Evolutionary conservation across 306 rosid species (phyloP), one percentile per base, ranked within the genome.

Genomic region (Fragaria vesca): DNA sequence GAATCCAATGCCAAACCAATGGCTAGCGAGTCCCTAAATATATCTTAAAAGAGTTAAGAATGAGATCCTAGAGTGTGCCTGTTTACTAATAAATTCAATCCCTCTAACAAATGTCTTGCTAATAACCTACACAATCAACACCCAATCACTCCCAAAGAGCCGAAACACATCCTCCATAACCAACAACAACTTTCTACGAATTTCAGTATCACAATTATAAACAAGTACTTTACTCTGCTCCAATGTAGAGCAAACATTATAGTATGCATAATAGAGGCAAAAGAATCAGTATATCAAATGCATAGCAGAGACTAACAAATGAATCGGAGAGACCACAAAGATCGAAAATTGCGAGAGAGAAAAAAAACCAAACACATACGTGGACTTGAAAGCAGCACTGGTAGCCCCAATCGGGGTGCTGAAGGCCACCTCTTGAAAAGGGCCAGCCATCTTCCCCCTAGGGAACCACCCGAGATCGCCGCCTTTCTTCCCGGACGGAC

Each of bases 391-490:
- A 43, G 97, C 90, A 65, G 93, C 89, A 83, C 97, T 92, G 11
- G 98, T 92, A 50, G 82, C 98, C 71, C 97, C 97, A 75, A 95
- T 57, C 57, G 80, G 61, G 11, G 98, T 95, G 86, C 13, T 78
- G 82, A 95, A 95, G 54, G 97, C 98, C 81, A 95, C 98, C 4
- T 95, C 98, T 71, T 95, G 98, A 86, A 95, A 95, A 26, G 97
- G 97, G 26, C 97, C 98, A 0, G 98, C 97, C 98, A 95, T 95
- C 87, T 95, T 95, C 69, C 98, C 97, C 5, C 98, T 91, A 4
- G 98, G 98, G 79, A 95, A 95, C 98, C 98, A 95, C 75, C 98
- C 97, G 12, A 95, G 92, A 81, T 95, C 98, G 50, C 98, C 98
- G 52, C 98, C 98, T 79, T 95, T 95, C 89, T 95, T 95, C 68